Evolutionary conservation across 1,139 yeast species (phyloP), one percentile per base, ranked within the genome.

Genomic region (Keqinozyma sinolaborantium): DNA sequence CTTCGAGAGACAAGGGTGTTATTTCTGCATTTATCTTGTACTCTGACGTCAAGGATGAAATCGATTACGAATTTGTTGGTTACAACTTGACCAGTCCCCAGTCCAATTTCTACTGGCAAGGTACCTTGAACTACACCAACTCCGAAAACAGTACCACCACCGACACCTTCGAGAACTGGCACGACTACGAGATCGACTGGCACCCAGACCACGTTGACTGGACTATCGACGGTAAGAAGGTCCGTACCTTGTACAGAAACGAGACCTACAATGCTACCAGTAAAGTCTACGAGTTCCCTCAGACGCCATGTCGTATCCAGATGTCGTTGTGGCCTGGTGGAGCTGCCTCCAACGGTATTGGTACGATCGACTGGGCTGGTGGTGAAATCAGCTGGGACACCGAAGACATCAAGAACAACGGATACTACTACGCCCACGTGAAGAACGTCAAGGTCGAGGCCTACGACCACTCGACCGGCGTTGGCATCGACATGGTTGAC

Each of bases 321-420:
- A 60, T 86, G 34, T 87, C 95, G 4, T 58, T 90, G 40, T 90
- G 97, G 97, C 95, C 97, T 4, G 97, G 85, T 56, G 97, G 97
- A 38, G 73, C 71, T 39, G 60, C 77, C 16, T 47, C 68, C 30
- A 77, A 75, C 52, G 79, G 78, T 23, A 59, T 64, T 28, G 97
- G 97, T 54, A 90, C 97, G 12, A 70, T 81, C 42, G 83, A 75
- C 44, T 90, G 97, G 97, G 95, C 97, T 24, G 97, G 97, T 53
- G 97, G 97, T 51, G 63, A 50, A 4, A 77, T 88, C 37, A 74
- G 87, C 63, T 90, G 97, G 97, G 62, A 81, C 55, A 72, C 92
- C 20, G 57, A 68, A 4, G 96, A 87, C 58, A 77, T 87, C 39
- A 48, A 67, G 39, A 64, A 83, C 37, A 74, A 81, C 31, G 96